Percentiles rank a stretch among this genome's conserved stretches.
These are phyloP conservation scores for Lachancea mirantina DNA, from an alignment of 805 yeast species.

Conservation along the genomic window DNA sequence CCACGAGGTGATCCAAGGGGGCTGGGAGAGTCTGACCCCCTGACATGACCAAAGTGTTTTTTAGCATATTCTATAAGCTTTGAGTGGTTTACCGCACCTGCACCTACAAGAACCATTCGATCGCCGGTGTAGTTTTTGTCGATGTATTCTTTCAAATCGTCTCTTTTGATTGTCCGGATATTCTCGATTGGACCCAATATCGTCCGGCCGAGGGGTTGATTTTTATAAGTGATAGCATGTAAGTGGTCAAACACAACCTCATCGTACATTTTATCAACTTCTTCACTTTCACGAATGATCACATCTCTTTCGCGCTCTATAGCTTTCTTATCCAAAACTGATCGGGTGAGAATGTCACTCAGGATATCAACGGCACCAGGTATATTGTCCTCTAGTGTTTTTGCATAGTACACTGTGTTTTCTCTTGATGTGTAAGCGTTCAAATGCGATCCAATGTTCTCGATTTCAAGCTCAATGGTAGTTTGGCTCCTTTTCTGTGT, in stretches of 20 bases:
- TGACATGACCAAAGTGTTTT: conserved; percentile 64
- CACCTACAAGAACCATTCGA: conserved; percentile 96
- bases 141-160: conserved; percentile 75
- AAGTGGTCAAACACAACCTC: conserved; percentile 96
- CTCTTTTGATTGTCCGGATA: conserved; percentile 69
- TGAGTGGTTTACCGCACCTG: conserved; percentile 88
- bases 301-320: conserved; percentile 96
- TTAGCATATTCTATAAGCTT: conserved; percentile 72
- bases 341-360: conserved; percentile 81
- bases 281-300: conserved; percentile 92
- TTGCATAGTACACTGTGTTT: conserved; percentile 94
- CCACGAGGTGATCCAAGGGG: conserved; percentile 63
- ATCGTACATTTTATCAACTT: conserved; percentile 96
- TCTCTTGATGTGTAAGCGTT: conserved; percentile 99
- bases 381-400: conserved; percentile 72
- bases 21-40: conserved; percentile 42
- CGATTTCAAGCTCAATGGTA: conserved; percentile 85
- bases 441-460: conserved; percentile 91
- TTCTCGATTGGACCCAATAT: conserved; percentile 90
- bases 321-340: conserved; percentile 73
- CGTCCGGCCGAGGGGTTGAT: conserved; percentile 93
- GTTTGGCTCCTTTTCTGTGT: conserved; percentile 74
- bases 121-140: conserved; percentile 86
- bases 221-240: conserved; percentile 84
- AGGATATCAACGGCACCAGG: conserved; percentile 81